Conservation (phyloP, 2,329 filamentous ascomycete genomes). For the Bisporella sp. region DNA sequence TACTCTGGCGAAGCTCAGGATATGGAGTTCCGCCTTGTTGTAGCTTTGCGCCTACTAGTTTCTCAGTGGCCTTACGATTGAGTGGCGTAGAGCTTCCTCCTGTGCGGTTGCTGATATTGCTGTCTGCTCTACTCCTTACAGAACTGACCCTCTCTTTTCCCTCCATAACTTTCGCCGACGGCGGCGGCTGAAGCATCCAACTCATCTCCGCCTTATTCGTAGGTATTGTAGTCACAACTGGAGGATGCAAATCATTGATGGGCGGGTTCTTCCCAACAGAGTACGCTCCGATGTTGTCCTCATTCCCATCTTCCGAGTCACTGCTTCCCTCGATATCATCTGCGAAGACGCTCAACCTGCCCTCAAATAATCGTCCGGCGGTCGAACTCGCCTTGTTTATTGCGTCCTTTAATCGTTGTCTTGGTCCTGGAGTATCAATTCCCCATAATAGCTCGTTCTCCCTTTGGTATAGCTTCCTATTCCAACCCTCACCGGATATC, state of each 20-base stretch:
- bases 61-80: constrained; percentile 23
- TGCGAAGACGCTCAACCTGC: constrained; percentile 33
- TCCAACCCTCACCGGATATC: constrained; percentile 56
- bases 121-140: constrained; percentile 35
- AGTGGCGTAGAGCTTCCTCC: constrained; percentile 15
- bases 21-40: constrained; percentile 22
- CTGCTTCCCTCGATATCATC: constrained; percentile 4
- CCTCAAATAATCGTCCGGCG: constrained; percentile 46
- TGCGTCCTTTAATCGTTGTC: constrained; percentile 42
- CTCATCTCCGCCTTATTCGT: constrained; percentile 61
- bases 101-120: constrained; percentile 36
- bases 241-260: constrained; percentile 80
- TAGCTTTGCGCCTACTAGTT: constrained; percentile 23
- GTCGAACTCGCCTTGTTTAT: constrained; percentile 42
- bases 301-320: constrained; percentile 12
- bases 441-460: constrained; percentile 88
- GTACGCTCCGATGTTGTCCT: constrained; percentile 28
- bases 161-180: constrained; percentile 85
- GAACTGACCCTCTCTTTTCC: constrained; percentile 68
- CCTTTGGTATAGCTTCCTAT: constrained; percentile 71
- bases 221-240: constrained; percentile 71
- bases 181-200: constrained; percentile 93
- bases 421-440: constrained; percentile 41
- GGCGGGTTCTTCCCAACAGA: constrained; percentile 49
- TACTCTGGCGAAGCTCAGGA: constrained; percentile 11